Evolutionary conservation across 2,329 filamentous ascomycete species (phyloP), one percentile per base, ranked within the genome.

Genomic region (Ophidiomyces ophidiicola): DNA sequence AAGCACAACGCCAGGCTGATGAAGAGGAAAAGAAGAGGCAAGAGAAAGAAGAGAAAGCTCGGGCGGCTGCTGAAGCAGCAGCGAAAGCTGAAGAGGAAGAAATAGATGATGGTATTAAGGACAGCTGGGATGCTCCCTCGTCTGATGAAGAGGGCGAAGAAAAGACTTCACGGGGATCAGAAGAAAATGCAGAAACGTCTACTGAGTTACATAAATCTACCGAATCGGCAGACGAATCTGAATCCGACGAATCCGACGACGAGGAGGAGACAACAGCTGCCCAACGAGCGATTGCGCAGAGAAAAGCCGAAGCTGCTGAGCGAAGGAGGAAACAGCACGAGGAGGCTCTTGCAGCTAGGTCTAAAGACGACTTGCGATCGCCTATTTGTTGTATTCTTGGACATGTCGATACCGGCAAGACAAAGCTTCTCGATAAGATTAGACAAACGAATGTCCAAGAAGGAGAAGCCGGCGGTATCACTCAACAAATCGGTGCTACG

Each of bases 321-420:
- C 77, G 88, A 55, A 77, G 88, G 54, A 82, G 86, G 64, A 84
- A 84, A 64, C 82, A 86, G 43, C 84, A 93, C 59, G 84, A 94
- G 62, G 88, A 86, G 46, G 90, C 90, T 12, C 63, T 94, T 57
- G 87, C 85, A 31, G 87, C 88, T 34, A 76, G 86, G 45, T 96
- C 88, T 15, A 86, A 83, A 63, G 87, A 98, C 59, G 80, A 98
- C 63, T 75, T 98, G 41, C 85, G 90, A 43, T 96, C 90, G 28
- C 90, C 90, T 38, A 98, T 98, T 64, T 96, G 90, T 72, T 96
- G 88, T 80, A 98, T 98, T 74, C 77, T 98, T 48, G 90, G 90
- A 55, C 90, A 98, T 76, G 90, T 98, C 75, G 90, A 98, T 78
- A 98, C 92, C 32, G 90, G 90, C 61, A 98, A 98, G 70, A 98